Evolutionary conservation across 1,284 basidiomycete species (phyloP).

Genomic region (Microbotryum lychnidis-dioicae): DNA sequence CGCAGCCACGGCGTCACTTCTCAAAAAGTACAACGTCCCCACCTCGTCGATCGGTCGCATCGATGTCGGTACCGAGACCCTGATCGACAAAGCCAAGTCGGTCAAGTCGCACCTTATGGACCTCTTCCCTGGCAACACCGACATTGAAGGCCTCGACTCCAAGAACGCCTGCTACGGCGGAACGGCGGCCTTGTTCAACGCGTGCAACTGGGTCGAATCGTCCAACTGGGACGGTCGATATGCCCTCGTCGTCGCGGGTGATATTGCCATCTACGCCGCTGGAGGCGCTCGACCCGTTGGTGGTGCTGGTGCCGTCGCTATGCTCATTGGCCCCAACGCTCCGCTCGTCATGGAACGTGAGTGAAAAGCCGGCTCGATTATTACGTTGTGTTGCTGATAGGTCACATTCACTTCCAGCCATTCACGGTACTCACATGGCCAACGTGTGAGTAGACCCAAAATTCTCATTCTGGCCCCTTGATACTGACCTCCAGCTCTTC

Average conservation of each 20-base stretch:
- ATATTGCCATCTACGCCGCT: conserved; percentile 97
- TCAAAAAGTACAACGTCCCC: conserved; percentile 93
- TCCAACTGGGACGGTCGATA: conserved; percentile 98
- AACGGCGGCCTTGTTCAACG: conserved; percentile 95
- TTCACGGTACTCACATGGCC: conserved; percentile 94
- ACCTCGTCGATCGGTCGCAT: conserved; percentile 92
- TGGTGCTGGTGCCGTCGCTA: conserved; percentile 89
- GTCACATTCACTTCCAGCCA: conserved; percentile 49
- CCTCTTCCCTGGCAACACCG: conserved; percentile 91
- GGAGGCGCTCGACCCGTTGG: conserved; percentile 91
- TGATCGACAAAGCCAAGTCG: conserved; percentile 99
- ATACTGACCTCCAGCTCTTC: not conserved
- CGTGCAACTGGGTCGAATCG: conserved; percentile 84
- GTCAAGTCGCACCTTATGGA: conserved; percentile 99
- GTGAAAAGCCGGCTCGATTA: conserved; percentile 40
- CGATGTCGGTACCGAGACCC: conserved; percentile 96
- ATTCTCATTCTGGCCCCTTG: not conserved
- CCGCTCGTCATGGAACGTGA: conserved; percentile 90
- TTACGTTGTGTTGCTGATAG: too few species aligned
- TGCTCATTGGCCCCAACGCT: conserved; percentile 92
- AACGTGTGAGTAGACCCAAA: conserved; percentile 61
- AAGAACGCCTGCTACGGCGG: conserved; percentile 99
- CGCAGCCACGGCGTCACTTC: conserved; percentile 56
- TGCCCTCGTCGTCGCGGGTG: conserved; percentile 93
- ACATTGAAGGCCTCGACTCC: conserved; percentile 97